Base-by-base conservation (phyloP, 371 early-diverging fungal species). In the Mucor indicus region DNA sequence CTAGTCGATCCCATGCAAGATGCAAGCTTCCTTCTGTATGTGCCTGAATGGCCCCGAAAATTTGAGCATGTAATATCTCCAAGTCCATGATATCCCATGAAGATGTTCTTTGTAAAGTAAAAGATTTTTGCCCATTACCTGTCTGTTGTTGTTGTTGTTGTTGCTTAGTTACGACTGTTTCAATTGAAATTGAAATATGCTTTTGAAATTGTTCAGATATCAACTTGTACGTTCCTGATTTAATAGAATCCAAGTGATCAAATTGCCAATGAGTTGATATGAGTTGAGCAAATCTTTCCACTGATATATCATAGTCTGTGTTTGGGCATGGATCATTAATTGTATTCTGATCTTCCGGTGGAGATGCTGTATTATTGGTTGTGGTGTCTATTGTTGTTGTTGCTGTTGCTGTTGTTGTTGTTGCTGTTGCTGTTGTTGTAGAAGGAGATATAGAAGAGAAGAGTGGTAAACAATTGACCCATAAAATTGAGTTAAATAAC, bases 251-350 rank as follows among this genome's bases (percentile, higher is more conserved):
- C 12, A 72, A 37, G 49, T 72, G 72, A 33, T 72, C 72, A 48
- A 62, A 72, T 22, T 68, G 65, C 68, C 68, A 67, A 23, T 72
- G 72, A 10, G 68, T 68, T 2, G 72, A 51, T 29, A 72, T 16
- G 9, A 65, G 61, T 25, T 72, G 66, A n/a, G 66, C 60, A 51
- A 72, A 57, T 11, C 54, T 65, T 32, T 72, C 72, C 7, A 64
- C 38, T 11, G 51, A 42, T 17, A 60, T 47, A 17, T 27, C 23
- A 16, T 43, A 50, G 4, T 55, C 48, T 19, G 45, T 43, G 3
- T 29, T 16, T 21, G 55, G 55, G 16, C 55, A 55, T 33, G 13
- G 12, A 25, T n/a, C n/a, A n/a, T n/a, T n/a, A n/a, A n/a, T n/a
- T n/a, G n/a, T n/a, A n/a, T 25, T 15, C 1, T 16, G 10, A 37